Conservation (phyloP, 2,329 filamentous ascomycete species). For the Podosphaera leucotricha region DNA sequence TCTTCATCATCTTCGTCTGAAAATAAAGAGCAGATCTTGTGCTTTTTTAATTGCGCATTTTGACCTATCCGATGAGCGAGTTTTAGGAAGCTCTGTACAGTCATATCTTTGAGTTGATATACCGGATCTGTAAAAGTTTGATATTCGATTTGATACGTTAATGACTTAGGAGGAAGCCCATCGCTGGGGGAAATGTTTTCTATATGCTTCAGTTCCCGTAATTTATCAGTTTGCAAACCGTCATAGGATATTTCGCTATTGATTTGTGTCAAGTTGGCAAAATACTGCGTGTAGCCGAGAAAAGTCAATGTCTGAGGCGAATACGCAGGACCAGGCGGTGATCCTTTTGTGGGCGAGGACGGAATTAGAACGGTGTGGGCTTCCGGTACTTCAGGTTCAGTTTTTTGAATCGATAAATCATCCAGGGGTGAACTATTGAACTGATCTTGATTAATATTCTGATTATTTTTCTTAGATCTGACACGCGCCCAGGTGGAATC, state of each 20-base stretch:
- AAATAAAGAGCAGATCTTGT: constrained; percentile 7
- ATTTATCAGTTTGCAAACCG: too few relatives aligned
- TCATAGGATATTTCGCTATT: constrained; percentile 41
- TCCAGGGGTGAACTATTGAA: too few relatives aligned
- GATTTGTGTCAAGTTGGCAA: constrained; percentile 74
- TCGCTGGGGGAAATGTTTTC: too few relatives aligned
- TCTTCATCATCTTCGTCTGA: constrained; percentile 9
- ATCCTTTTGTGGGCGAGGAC: constrained; percentile 42
- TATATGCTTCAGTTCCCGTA: too few relatives aligned
- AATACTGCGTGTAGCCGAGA: constrained; percentile 71
- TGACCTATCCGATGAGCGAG: constrained; percentile 59
- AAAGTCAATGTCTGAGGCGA: constrained; percentile 61
- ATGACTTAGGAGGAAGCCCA: constrained; percentile 33
- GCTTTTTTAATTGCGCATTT: constrained; percentile 16
- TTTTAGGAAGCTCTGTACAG: constrained; percentile 56
- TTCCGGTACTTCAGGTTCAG: too few relatives aligned
- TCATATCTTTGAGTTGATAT: constrained; percentile 61
- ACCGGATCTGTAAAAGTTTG: constrained; percentile 53
- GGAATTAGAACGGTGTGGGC: constrained; percentile 43
- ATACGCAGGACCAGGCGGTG: constrained; percentile 73
- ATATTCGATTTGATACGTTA: constrained; percentile 67
- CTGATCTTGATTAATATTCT: too few relatives aligned
- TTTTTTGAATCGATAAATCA: too few relatives aligned
- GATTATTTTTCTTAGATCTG: too few relatives aligned
- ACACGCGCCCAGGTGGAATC: constrained; percentile 8